Conservation (phyloP, 2,329 filamentous ascomycete genomes). For the Hypoxylon sp. region DNA sequence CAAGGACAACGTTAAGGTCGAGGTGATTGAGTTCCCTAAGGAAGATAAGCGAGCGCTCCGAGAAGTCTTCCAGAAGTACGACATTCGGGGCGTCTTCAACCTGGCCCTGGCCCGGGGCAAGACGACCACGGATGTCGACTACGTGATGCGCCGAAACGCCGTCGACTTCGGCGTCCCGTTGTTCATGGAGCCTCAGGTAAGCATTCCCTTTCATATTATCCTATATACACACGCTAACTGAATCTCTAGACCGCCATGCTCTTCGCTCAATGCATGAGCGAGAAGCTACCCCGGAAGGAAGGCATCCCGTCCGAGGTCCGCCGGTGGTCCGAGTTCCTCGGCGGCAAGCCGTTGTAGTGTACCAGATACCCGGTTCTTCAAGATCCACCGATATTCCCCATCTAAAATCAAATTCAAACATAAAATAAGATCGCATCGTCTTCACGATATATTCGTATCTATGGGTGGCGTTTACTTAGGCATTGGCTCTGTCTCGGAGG, state of each 20-base stretch:
- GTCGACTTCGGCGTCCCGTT: constrained; percentile 98
- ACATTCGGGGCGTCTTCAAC: constrained; percentile 97
- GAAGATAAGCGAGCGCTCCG: constrained; percentile 95
- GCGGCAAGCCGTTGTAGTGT: constrained; percentile 81
- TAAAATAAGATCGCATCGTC: constrained; percentile 9
- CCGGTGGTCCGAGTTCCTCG: constrained; percentile 96
- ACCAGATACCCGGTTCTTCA: constrained; percentile 20
- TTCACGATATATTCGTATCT: constrained; percentile 10
- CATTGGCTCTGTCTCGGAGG: constrained; percentile 12
- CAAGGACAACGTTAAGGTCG: constrained; percentile 78
- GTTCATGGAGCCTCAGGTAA: constrained; percentile 98
- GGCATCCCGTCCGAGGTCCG: constrained; percentile 93
- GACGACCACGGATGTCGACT: constrained; percentile 91
- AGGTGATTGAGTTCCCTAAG: constrained; percentile 97
- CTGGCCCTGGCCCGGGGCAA: constrained; percentile 86
- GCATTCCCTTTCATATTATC: constrained; percentile 48
- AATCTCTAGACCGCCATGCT: constrained; percentile 85
- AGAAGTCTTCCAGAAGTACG: constrained; percentile 96
- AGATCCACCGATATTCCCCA: neutral
- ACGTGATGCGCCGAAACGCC: constrained; percentile 97
- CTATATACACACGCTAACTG: constrained; percentile 16
- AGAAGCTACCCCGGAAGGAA: constrained; percentile 90
- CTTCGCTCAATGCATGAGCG: constrained; percentile 96
- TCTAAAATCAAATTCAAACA: neutral
- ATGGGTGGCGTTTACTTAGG: constrained; percentile 31